Percentiles rank a stretch among this genome's conserved stretches.
phyloP scores from a whole-genome alignment of 2,329 filamentous ascomycete species.

The Scedosporium aurantiacum region DNA sequence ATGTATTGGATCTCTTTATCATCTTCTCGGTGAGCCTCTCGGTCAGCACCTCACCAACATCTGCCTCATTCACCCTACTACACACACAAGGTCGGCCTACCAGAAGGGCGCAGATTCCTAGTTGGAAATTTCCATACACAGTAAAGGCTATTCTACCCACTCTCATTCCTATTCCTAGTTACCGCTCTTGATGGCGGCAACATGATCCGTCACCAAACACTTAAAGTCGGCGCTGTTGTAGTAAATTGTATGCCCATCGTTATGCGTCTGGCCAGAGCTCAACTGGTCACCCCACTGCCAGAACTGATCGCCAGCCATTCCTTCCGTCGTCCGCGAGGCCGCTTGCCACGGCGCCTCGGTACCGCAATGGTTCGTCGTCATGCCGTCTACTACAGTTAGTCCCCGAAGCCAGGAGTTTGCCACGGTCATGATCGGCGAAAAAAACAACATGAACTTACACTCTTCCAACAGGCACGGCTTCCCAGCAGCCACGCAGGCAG shows the following conservation, averaged over 20 bases:
- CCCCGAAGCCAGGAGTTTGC: not conserved
- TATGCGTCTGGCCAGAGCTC: conserved; percentile 27
- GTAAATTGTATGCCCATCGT: conserved; percentile 36
- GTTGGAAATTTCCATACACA: not conserved
- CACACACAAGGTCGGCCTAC: not conserved
- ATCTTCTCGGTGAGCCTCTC: too few species aligned
- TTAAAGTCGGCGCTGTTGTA: conserved; percentile 27
- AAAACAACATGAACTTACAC: conserved; percentile 15
- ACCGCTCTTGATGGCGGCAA: conserved; percentile 12
- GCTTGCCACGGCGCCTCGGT: conserved; percentile 39
- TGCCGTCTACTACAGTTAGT: conserved; percentile 13
- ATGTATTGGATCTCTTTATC: too few species aligned
- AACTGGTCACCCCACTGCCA: conserved; percentile 30
- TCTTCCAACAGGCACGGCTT: conserved; percentile 22
- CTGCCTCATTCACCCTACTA: too few species aligned
- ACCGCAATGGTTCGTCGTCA: conserved; percentile 15
- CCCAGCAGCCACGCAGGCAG: conserved; percentile 16
- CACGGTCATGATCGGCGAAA: too few species aligned
- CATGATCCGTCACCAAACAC: conserved; percentile 33
- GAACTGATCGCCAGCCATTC: conserved; percentile 26
- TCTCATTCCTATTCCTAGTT: not conserved
- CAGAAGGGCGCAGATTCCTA: too few species aligned
- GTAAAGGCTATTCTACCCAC: not conserved
- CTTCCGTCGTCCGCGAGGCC: conserved; percentile 17
- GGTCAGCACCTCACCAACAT: too few species aligned